Conservation (phyloP, 306 rosid species). For the Senna tora region DNA sequence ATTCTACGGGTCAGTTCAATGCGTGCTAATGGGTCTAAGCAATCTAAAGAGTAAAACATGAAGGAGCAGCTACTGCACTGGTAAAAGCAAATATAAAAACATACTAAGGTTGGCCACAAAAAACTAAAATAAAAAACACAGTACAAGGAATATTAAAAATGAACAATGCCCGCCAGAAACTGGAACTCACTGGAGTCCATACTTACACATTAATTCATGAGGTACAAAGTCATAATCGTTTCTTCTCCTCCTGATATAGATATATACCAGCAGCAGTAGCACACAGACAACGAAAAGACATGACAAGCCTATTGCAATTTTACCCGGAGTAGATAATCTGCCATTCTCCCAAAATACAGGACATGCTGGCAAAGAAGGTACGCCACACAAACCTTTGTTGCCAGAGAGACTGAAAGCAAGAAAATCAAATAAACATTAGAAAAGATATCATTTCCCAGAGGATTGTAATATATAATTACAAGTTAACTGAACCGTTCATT, state of each 20-base stretch:
- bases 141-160: neutral
- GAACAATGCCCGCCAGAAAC: neutral
- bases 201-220: constrained; percentile 84
- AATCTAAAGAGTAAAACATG: constrained; percentile 1
- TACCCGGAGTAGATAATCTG: constrained; percentile 69
- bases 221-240: constrained; percentile 91
- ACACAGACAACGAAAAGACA: constrained; percentile 53
- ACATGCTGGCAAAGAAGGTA: constrained; percentile 71
- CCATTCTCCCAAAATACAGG: constrained; percentile 90
- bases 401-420: constrained; percentile 68
- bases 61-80: constrained; percentile 29
- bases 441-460: constrained; percentile 25
- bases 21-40: neutral
- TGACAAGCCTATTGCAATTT: constrained; percentile 76
- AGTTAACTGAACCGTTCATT: neutral
- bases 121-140: neutral
- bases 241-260: constrained; percentile 75
- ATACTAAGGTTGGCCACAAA: neutral
- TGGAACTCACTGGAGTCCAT: constrained; percentile 21
- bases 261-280: constrained; percentile 61
- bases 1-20: neutral
- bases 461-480: constrained; percentile 6
- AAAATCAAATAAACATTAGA: constrained; percentile 28
- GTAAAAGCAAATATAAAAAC: neutral
- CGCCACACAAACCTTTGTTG: constrained; percentile 92